Conservation (phyloP, 495 filamentous ascomycete species). For the Hypoxylon subgilvum region DNA sequence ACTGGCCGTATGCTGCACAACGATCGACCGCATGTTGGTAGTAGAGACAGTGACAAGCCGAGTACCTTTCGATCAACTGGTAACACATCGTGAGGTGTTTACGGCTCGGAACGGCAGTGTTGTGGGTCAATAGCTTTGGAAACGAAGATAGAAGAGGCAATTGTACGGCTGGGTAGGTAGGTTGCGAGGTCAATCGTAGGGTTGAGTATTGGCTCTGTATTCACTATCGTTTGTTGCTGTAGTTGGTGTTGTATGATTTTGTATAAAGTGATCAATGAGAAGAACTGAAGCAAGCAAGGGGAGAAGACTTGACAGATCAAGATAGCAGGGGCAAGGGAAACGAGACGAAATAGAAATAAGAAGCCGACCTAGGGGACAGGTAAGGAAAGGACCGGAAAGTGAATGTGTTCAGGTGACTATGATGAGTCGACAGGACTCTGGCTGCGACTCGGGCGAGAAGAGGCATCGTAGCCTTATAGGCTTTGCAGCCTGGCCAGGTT, state of each 20-base stretch:
- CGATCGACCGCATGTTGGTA: constrained; percentile 79
- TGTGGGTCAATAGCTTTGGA: constrained; percentile 30
- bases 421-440: constrained; percentile 44
- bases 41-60: constrained; percentile 82
- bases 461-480: constrained; percentile 50
- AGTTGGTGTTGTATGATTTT: constrained; percentile 21
- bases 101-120: not conserved
- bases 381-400: constrained; percentile 41
- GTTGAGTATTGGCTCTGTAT: constrained; percentile 16
- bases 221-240: constrained; percentile 15
- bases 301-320: constrained; percentile 17
- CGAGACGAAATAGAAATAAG: constrained; percentile 37
- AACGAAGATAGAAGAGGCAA: constrained; percentile 21
- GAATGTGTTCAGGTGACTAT: constrained; percentile 42
- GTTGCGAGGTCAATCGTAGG: constrained; percentile 3
- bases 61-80: constrained; percentile 74
- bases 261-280: constrained; percentile 20
- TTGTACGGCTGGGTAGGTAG: constrained; percentile 18
- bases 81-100: constrained; percentile 66
- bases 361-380: constrained; percentile 36
- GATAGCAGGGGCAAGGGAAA: constrained; percentile 27
- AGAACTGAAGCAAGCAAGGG: constrained; percentile 21
- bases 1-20: constrained; percentile 71
- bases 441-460: constrained; percentile 37
- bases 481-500: constrained; percentile 40